phyloP scores from a whole-genome alignment of 305 asterid species.

The Fraxinus albicans region DNA sequence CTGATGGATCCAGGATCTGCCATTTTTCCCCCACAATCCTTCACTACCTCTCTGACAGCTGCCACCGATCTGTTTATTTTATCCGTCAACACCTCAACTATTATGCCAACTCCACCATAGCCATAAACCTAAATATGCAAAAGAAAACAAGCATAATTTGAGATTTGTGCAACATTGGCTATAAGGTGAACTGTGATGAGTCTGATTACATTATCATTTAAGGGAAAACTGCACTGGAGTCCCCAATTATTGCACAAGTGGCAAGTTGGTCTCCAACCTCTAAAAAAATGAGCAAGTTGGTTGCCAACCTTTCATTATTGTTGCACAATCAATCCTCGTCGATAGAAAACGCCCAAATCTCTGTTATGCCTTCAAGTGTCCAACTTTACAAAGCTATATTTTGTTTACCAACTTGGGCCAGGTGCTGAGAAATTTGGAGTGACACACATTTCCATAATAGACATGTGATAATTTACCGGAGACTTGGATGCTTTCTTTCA shows the following conservation, averaged over 20 bases:
- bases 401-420: neutral
- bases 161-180: neutral
- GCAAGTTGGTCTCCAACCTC: neutral
- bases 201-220: neutral
- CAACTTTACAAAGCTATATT: neutral
- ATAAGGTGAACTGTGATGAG: neutral
- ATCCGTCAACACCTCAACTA: slow-evolving; percentile 83
- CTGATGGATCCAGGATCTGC: slow-evolving; percentile 90
- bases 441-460: neutral
- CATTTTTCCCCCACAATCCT: slow-evolving; percentile 87
- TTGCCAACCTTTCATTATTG: neutral
- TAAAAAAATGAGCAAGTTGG: neutral
- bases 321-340: neutral
- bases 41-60: slow-evolving; percentile 64
- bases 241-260: neutral
- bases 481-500: neutral
- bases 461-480: neutral
- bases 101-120: slow-evolving; percentile 87
- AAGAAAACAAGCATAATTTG: neutral
- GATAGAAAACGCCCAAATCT: neutral
- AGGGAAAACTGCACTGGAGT: neutral
- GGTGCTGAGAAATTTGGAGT: neutral
- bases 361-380: neutral
- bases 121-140: slow-evolving; percentile 66
- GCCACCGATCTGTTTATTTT: slow-evolving; percentile 78